These are phyloP conservation scores for Saccharomyces hybrid DNA, from an alignment of 1,139 yeast species.

Conservation along the genomic window DNA sequence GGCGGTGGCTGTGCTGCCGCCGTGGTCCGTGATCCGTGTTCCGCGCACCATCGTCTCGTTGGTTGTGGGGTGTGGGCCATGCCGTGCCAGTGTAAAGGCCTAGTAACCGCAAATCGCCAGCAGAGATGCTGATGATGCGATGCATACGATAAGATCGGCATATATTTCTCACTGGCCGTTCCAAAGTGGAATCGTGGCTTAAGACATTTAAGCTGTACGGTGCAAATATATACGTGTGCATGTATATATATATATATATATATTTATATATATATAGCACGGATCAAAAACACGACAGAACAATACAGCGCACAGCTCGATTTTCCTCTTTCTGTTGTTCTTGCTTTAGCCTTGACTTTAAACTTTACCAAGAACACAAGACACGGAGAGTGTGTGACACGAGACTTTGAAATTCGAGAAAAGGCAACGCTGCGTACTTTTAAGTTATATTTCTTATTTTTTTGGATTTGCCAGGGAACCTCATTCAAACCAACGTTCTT, in stretches of 20 bases:
- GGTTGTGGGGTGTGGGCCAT: background rate
- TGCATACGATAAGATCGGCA: background rate
- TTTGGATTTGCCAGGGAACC: background rate
- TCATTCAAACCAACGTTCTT: slow-evolving; percentile 11
- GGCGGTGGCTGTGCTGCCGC: slow-evolving; percentile 11
- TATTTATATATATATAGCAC: background rate
- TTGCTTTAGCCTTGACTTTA: background rate
- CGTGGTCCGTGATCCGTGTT: slow-evolving; percentile 2
- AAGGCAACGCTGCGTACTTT: background rate
- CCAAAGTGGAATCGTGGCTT: background rate
- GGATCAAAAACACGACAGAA: background rate
- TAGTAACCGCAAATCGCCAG: background rate
- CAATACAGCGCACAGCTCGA: background rate
- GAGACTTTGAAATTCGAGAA: background rate
- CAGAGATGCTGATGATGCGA: background rate
- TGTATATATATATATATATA: background rate
- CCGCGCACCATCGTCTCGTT: background rate
- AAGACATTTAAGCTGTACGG: background rate
- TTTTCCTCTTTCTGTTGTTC: background rate
- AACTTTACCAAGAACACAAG: background rate
- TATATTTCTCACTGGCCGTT: background rate
- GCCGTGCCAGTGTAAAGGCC: background rate
- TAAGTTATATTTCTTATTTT: background rate
- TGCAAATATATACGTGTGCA: background rate
- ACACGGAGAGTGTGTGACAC: background rate